Evolutionary conservation across 78 protist species (phyloP).

Genomic region (Blattamonas nauphoetae): DNA sequence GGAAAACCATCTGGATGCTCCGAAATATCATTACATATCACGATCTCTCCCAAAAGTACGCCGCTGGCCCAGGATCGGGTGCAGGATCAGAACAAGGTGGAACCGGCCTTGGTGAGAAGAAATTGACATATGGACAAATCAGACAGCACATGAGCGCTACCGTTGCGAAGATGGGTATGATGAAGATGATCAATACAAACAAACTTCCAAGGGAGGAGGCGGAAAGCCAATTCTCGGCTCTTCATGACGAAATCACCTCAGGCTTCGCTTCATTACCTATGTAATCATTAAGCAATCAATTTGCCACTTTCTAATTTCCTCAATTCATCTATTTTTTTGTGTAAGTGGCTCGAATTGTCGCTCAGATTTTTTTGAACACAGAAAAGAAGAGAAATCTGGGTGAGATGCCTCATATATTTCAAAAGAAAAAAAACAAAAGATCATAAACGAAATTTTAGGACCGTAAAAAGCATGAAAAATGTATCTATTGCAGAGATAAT

Average conservation of each 20-base stretch:
- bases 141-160: not conserved
- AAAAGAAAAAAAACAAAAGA: too few species aligned
- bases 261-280: not conserved
- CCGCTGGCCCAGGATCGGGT: not conserved
- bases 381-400: too few species aligned
- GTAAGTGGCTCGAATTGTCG: too few species aligned
- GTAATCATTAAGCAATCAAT: too few species aligned
- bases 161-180: not conserved
- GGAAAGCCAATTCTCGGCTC: not conserved
- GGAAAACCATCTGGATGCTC: constrained; percentile 93
- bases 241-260: not conserved
- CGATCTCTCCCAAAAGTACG: constrained; percentile 54
- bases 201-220: not conserved
- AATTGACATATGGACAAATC: not conserved
- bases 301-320: too few species aligned
- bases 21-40: constrained; percentile 76
- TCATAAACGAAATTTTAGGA: too few species aligned
- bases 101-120: not conserved
- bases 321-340: too few species aligned
- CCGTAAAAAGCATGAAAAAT: too few species aligned
- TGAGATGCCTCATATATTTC: too few species aligned
- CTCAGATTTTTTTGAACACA: too few species aligned
- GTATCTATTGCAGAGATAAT: too few species aligned
- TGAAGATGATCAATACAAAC: not conserved
- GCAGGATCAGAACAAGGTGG: not conserved